These are phyloP conservation scores for Eimeria falciformis DNA, from an alignment of 169 alveolate species.

Conservation along the genomic window DNA sequence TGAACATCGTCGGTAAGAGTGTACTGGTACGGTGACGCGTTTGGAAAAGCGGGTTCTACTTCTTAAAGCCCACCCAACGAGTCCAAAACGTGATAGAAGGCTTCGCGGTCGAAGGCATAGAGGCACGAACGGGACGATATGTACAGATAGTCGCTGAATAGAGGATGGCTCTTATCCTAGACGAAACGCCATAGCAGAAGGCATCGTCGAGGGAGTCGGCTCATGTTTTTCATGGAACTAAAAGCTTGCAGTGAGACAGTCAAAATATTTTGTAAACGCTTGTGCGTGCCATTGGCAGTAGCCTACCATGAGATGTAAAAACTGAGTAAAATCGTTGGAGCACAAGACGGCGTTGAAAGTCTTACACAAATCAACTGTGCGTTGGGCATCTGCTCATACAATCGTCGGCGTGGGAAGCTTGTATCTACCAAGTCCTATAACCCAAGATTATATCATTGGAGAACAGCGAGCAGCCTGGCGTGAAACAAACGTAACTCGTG, in stretches of 20 bases:
- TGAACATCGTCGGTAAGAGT: background rate
- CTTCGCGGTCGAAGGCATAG: constrained; percentile 44
- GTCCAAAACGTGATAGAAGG: constrained; percentile 53
- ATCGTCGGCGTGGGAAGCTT: background rate
- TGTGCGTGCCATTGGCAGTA: background rate
- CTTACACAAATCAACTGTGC: constrained; percentile 50
- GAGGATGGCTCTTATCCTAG: background rate
- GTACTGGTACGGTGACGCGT: background rate
- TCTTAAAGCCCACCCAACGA: constrained; percentile 27
- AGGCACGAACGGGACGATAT: constrained; percentile 54
- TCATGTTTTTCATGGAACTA: background rate
- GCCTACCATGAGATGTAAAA: constrained; percentile 60
- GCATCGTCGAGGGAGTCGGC: background rate
- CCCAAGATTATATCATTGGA: no score
- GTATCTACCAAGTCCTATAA: no score
- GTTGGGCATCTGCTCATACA: constrained; percentile 37
- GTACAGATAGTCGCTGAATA: constrained; percentile 16
- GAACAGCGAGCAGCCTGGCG: no score
- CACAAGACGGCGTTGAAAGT: constrained; percentile 62
- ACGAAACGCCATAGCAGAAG: background rate
- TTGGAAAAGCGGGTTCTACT: no score
- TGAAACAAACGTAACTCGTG: no score
- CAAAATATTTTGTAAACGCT: background rate
- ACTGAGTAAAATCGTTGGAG: constrained; percentile 68
- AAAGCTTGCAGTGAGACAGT: background rate